Percentiles rank a stretch among this genome's conserved stretches.
Conservation (phyloP, 306 rosid species). For the Gillenia trifoliata region DNA sequence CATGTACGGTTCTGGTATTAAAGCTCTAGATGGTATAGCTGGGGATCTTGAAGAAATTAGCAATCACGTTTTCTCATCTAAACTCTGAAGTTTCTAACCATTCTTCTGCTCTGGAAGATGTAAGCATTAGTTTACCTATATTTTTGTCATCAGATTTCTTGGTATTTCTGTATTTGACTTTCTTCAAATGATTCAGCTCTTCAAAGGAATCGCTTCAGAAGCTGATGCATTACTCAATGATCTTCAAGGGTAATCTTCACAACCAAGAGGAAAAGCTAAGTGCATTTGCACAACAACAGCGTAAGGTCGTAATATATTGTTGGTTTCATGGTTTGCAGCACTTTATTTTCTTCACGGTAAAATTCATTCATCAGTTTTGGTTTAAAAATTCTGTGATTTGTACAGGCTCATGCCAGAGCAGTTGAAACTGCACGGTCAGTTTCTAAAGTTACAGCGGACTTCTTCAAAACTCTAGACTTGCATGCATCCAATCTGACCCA, state of each 20-base stretch:
- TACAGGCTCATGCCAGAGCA: conserved; percentile 93
- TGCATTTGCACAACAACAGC: conserved; percentile 84
- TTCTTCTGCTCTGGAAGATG: conserved; percentile 82
- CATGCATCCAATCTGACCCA: conserved; percentile 81
- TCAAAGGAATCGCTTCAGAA: conserved; percentile 88
- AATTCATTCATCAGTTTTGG: conserved; percentile 20
- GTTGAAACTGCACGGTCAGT: conserved; percentile 78
- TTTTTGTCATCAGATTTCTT: background rate
- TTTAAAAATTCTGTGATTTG: background rate
- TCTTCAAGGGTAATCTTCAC: conserved; percentile 84
- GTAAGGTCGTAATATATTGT: conserved; percentile 48
- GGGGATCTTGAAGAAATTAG: conserved; percentile 77
- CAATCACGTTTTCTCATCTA: conserved; percentile 67
- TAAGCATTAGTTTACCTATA: conserved; percentile 36
- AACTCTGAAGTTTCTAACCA: conserved; percentile 89
- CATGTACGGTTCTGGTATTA: conserved; percentile 75
- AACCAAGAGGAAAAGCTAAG: conserved; percentile 78
- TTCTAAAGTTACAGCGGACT: conserved; percentile 81
- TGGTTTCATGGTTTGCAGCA: conserved; percentile 23
- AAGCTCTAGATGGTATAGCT: conserved; percentile 65
- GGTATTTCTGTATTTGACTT: conserved; percentile 31
- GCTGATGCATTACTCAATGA: conserved; percentile 79
- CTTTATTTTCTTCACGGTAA: background rate
- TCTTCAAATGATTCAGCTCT: conserved; percentile 58
- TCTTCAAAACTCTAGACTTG: conserved; percentile 70